These are phyloP conservation scores for Jacaranda copaia DNA, from an alignment of 257 asterid genomes.

Conservation along the genomic window DNA sequence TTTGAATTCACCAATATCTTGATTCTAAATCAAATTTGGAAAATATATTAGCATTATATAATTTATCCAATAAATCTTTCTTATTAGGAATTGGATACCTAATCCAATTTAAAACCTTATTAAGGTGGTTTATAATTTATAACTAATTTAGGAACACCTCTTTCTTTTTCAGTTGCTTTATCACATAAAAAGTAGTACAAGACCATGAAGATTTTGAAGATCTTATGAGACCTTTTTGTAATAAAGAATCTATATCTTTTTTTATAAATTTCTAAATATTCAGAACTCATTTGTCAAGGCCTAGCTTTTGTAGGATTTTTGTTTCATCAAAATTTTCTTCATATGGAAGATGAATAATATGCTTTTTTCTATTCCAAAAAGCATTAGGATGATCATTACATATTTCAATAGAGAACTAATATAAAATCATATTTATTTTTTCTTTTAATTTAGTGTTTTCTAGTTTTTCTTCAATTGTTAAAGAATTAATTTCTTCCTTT, in stretches of 20 bases:
- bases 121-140: background rate
- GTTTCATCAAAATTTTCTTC: background rate
- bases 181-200: slow-evolving; percentile 5
- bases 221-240: background rate
- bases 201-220: background rate
- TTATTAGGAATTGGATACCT: slow-evolving; percentile 13
- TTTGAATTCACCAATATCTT: background rate
- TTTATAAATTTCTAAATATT: slow-evolving; percentile 2
- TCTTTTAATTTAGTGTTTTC: too few species aligned
- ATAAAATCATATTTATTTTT: too few species aligned
- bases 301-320: slow-evolving; percentile 1
- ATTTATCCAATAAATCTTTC: background rate
- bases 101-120: background rate
- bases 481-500: too few species aligned
- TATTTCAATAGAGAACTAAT: too few species aligned
- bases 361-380: too few species aligned
- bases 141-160: background rate
- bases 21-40: background rate
- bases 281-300: background rate
- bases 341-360: background rate
- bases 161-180: background rate
- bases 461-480: too few species aligned
- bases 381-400: too few species aligned
- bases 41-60: too few species aligned
- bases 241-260: background rate